Evolutionary conservation across 352 stramenopile species (phyloP).

Genomic region (Globisporangium iwayamae): DNA sequence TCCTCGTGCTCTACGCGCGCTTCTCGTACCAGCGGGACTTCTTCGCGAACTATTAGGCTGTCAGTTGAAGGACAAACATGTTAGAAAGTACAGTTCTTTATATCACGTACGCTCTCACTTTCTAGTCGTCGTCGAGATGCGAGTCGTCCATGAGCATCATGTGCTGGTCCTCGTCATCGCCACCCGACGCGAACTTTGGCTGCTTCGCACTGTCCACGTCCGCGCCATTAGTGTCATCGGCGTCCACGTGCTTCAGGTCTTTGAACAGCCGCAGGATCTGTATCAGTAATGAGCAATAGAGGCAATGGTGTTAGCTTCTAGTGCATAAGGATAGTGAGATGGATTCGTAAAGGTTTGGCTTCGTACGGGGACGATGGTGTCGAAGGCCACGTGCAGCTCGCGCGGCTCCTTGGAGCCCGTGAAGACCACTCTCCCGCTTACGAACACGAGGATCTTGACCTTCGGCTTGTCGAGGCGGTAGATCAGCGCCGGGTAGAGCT

Average conservation of each 20-base stretch:
- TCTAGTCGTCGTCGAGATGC: conserved; percentile 31
- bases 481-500: conserved; percentile 99
- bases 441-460: conserved; percentile 99
- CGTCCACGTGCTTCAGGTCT: conserved; percentile 36
- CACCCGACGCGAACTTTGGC: background rate
- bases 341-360: background rate
- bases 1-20: conserved; percentile 25
- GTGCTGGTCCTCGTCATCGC: conserved; percentile 23
- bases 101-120: background rate
- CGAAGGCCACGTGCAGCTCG: conserved; percentile 81
- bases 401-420: conserved; percentile 89
- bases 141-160: conserved; percentile 29
- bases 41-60: conserved; percentile 24
- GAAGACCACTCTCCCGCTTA: conserved; percentile 97
- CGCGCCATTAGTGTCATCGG: background rate
- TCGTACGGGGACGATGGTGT: conserved; percentile 68
- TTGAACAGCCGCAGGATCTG: conserved; percentile 69
- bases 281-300: background rate
- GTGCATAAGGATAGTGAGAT: background rate
- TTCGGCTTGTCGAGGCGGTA: conserved; percentile 96
- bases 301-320: background rate
- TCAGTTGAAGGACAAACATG: background rate
- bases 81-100: conserved; percentile 1
- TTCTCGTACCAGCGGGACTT: conserved; percentile 33
- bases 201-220: background rate